These are phyloP conservation scores for Pisolithus sp. DNA, from an alignment of 768 basidiomycete species.

Conservation along the genomic window DNA sequence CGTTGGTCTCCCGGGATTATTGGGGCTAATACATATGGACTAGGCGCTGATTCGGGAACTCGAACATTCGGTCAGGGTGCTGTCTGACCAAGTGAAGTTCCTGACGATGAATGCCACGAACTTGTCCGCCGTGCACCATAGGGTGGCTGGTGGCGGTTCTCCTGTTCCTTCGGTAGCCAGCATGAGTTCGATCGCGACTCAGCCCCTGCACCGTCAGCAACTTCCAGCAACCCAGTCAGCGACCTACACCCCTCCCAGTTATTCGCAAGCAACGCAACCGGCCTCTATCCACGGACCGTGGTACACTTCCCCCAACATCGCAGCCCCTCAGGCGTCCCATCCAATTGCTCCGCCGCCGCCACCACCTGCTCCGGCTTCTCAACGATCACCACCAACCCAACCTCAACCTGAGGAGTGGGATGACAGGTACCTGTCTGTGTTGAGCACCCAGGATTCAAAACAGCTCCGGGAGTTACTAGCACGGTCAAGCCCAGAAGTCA, in stretches of 20 bases:
- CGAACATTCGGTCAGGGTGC: slow-evolving; percentile 65
- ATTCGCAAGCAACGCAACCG: slow-evolving; percentile 27
- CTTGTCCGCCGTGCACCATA: slow-evolving; percentile 30
- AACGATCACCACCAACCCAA: slow-evolving; percentile 47
- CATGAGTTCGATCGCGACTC: slow-evolving; percentile 33
- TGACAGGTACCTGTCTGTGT: slow-evolving; percentile 69
- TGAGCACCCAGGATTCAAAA: slow-evolving; percentile 66
- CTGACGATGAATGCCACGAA: slow-evolving; percentile 50
- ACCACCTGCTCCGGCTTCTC: slow-evolving; percentile 34
- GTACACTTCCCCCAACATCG: slow-evolving; percentile 56
- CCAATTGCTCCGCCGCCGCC: slow-evolving; percentile 63
- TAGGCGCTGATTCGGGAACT: slow-evolving; percentile 75
- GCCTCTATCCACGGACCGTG: slow-evolving; percentile 36
- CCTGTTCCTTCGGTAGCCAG: slow-evolving; percentile 16
- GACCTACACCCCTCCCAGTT: slow-evolving; percentile 21
- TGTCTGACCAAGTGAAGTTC: slow-evolving; percentile 82
- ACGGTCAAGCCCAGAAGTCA: slow-evolving; percentile 69
- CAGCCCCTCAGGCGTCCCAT: slow-evolving; percentile 78
- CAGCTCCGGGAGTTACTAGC: slow-evolving; percentile 71
- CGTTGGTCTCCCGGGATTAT: background rate
- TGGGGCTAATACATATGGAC: slow-evolving; percentile 35
- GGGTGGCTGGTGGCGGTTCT: slow-evolving; percentile 27
- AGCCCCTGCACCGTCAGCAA: slow-evolving; percentile 30
- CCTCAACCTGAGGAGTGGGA: slow-evolving; percentile 73
- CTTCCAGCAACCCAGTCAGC: slow-evolving; percentile 32